A percentile compares a stretch with the other conserved stretches of the same genome.
phyloP scores from a whole-genome alignment of 805 yeast genomes.

The Saccharomycopsis malanga region DNA sequence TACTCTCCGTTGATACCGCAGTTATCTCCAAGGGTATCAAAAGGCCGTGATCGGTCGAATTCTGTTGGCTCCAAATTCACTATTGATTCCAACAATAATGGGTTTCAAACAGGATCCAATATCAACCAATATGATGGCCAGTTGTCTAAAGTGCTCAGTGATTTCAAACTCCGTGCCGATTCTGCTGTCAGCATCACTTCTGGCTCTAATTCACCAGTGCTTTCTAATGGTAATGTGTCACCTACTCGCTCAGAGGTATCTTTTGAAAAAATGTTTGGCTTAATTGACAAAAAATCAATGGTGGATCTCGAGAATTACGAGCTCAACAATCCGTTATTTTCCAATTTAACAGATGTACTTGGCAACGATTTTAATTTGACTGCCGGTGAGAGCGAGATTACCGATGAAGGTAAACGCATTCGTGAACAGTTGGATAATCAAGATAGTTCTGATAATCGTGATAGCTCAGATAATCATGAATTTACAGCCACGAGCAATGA shows the following conservation, averaged over 20 bases:
- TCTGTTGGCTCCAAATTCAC: conserved; percentile 6
- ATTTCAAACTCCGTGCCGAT: neutral
- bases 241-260: conserved; percentile 5
- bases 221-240: neutral
- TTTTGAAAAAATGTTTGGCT: conserved; percentile 10
- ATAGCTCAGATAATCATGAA: conserved; percentile 26
- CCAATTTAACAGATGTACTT: neutral
- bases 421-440: conserved; percentile 26
- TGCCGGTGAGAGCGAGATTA: conserved; percentile 25
- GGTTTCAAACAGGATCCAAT: neutral
- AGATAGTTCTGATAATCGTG: conserved; percentile 26
- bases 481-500: conserved; percentile 24
- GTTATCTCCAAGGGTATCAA: neutral
- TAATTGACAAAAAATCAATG: neutral
- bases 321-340: neutral
- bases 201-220: neutral
- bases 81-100: neutral
- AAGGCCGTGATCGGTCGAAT: neutral
- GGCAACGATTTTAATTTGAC: neutral
- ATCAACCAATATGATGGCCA: neutral
- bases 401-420: conserved; percentile 26
- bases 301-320: neutral
- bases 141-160: neutral
- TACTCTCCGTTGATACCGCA: conserved; percentile 1
- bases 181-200: neutral